phyloP scores from a whole-genome alignment of 2,329 filamentous ascomycete genomes.

The Aspergillus aculeatus region DNA sequence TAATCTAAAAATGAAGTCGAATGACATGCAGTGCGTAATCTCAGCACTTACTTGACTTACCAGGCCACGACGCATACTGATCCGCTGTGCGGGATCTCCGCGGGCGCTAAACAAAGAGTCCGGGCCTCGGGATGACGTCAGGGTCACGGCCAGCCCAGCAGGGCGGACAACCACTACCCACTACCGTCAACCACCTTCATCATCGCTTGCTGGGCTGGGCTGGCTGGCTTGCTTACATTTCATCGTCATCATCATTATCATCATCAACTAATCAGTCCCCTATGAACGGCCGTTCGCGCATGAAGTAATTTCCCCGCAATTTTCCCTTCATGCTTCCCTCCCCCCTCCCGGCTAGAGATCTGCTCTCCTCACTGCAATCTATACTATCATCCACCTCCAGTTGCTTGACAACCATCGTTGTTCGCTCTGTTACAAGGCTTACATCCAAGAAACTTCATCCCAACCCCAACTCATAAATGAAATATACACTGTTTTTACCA shows the following conservation, averaged over 20 bases:
- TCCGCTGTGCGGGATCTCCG: background rate
- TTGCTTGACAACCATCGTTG: too few species aligned
- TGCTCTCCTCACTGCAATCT: too few species aligned
- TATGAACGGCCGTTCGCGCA: background rate
- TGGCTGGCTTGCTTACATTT: too few species aligned
- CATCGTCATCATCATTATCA: background rate
- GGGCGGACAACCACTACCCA: background rate
- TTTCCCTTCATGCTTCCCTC: background rate
- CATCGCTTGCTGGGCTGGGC: too few species aligned
- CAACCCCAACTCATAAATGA: background rate
- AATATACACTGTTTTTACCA: background rate
- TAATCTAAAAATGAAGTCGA: constrained; percentile 5
- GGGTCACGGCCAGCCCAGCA: background rate
- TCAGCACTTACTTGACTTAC: background rate
- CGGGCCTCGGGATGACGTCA: background rate
- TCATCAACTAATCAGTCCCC: background rate
- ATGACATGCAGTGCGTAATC: background rate
- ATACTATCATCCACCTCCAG: too few species aligned
- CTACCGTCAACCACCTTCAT: too few species aligned
- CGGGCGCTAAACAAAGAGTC: background rate
- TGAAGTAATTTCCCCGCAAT: background rate
- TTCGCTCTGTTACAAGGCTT: too few species aligned
- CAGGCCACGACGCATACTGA: background rate
- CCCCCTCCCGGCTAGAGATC: background rate
- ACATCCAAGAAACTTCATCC: too few species aligned